Conservation (phyloP, 768 basidiomycete genomes). For the Pisolithus albus region DNA sequence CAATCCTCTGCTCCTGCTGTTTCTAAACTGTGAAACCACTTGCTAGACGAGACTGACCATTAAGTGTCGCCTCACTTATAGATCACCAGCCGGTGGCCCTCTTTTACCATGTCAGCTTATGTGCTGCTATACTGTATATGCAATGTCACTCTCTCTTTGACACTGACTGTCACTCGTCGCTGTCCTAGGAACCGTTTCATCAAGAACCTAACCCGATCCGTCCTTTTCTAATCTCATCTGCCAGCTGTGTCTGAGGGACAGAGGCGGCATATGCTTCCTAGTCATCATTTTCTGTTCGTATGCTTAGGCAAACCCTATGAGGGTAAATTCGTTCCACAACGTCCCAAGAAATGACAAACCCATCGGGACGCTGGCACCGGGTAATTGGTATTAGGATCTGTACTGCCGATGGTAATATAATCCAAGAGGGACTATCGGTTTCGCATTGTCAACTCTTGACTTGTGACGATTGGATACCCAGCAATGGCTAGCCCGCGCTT, state of each 20-base stretch:
- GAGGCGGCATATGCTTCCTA: constrained; percentile 46
- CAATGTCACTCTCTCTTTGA: neutral
- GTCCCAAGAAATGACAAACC: constrained; percentile 38
- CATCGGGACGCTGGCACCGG: constrained; percentile 37
- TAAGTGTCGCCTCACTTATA: no score
- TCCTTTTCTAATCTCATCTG: constrained; percentile 22
- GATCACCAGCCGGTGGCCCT: no score
- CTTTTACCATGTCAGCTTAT: neutral
- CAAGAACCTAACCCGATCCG: no score
- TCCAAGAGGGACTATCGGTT: constrained; percentile 29
- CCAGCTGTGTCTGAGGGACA: constrained; percentile 48
- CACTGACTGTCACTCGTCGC: neutral
- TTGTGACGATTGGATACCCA: constrained; percentile 31
- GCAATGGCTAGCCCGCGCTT: no score
- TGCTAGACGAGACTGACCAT: no score
- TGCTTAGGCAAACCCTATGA: constrained; percentile 37
- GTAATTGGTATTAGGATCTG: constrained; percentile 29
- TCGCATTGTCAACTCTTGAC: neutral
- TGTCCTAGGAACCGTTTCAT: no score
- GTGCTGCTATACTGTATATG: neutral
- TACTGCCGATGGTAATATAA: constrained; percentile 29
- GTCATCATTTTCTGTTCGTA: constrained; percentile 52
- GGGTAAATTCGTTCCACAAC: constrained; percentile 37
- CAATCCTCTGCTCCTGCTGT: neutral
- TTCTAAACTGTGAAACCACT: constrained; percentile 16